phyloP scores from a whole-genome alignment of 305 asterid species.

The Plantago coronopus region DNA sequence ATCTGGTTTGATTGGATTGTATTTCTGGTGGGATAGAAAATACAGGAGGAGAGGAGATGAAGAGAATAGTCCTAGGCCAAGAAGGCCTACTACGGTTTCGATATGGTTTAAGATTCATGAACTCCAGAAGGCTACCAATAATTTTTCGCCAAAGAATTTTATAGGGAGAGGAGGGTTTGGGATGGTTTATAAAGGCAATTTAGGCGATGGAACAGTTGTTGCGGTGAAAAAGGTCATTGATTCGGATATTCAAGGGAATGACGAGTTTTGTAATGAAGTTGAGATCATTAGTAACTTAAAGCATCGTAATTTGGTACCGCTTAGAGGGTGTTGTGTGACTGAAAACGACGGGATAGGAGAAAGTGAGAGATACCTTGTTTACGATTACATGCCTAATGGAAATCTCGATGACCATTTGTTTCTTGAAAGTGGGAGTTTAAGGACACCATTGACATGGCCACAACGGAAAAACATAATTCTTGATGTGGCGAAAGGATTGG shows the following conservation, averaged over 20 bases:
- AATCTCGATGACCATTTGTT: slow-evolving; percentile 74
- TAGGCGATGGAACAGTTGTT: slow-evolving; percentile 60
- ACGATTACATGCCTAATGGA: slow-evolving; percentile 83
- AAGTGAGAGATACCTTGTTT: slow-evolving; percentile 64
- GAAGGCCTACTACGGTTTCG: slow-evolving; percentile 67
- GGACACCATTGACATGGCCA: slow-evolving; percentile 65
- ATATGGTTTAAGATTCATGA: slow-evolving; percentile 68
- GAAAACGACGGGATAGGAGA: slow-evolving; percentile 38
- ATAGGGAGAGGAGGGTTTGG: slow-evolving; percentile 93
- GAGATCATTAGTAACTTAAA: slow-evolving; percentile 85
- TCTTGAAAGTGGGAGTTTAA: slow-evolving; percentile 22
- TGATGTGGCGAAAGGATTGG: slow-evolving; percentile 78
- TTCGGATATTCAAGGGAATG: slow-evolving; percentile 62
- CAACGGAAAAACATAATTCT: slow-evolving; percentile 64
- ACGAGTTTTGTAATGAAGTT: slow-evolving; percentile 81
- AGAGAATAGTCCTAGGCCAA: slow-evolving; percentile 43
- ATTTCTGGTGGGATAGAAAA: slow-evolving; percentile 57
- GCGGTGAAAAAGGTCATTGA: slow-evolving; percentile 73
- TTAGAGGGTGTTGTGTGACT: slow-evolving; percentile 75
- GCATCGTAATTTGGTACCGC: slow-evolving; percentile 80
- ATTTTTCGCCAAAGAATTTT: slow-evolving; percentile 56
- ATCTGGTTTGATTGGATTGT: slow-evolving; percentile 49
- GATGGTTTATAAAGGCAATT: slow-evolving; percentile 60
- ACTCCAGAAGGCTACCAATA: slow-evolving; percentile 66
- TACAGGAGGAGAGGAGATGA: slow-evolving; percentile 34